Percentiles rank a stretch among this genome's conserved stretches.
These are phyloP conservation scores for Penicillium pulvis DNA, from an alignment of 495 filamentous ascomycete species.

Conservation along the genomic window DNA sequence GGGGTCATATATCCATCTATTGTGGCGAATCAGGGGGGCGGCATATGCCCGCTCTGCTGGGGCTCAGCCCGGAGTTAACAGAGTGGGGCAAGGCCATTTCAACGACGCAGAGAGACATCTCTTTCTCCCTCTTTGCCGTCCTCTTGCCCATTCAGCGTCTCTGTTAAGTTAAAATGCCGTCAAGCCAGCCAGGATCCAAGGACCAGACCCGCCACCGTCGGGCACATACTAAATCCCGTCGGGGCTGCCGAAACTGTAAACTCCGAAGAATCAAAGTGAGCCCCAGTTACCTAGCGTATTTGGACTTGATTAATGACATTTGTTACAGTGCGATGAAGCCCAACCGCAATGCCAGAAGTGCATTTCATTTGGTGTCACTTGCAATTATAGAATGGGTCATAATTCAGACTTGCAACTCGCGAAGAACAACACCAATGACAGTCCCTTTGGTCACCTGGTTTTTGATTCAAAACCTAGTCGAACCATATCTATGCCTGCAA, in stretches of 20 bases:
- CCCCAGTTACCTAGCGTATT: neutral
- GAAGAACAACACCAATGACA: constrained; percentile 9
- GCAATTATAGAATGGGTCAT: constrained; percentile 33
- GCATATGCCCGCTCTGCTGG: no score
- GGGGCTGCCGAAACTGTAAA: constrained; percentile 47
- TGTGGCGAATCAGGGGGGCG: neutral
- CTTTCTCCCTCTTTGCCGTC: neutral
- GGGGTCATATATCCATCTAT: neutral
- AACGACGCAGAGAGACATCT: neutral
- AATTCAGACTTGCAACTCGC: constrained; percentile 31
- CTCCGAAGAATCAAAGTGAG: constrained; percentile 45
- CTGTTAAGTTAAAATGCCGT: neutral
- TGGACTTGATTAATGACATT: neutral
- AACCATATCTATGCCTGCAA: neutral
- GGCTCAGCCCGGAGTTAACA: neutral
- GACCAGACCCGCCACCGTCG: constrained; percentile 17
- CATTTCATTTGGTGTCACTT: constrained; percentile 34
- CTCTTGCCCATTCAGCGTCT: neutral
- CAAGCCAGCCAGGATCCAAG: neutral
- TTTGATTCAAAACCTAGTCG: constrained; percentile 10
- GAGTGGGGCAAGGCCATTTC: neutral
- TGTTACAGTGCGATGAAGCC: constrained; percentile 39
- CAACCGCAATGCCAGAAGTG: constrained; percentile 41
- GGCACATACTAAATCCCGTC: constrained; percentile 35
- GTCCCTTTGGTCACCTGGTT: constrained; percentile 9